Percentiles rank a stretch among this genome's conserved stretches.
phyloP scores from a whole-genome alignment of 73 alveolate species.

The Uronychia setigera region DNA sequence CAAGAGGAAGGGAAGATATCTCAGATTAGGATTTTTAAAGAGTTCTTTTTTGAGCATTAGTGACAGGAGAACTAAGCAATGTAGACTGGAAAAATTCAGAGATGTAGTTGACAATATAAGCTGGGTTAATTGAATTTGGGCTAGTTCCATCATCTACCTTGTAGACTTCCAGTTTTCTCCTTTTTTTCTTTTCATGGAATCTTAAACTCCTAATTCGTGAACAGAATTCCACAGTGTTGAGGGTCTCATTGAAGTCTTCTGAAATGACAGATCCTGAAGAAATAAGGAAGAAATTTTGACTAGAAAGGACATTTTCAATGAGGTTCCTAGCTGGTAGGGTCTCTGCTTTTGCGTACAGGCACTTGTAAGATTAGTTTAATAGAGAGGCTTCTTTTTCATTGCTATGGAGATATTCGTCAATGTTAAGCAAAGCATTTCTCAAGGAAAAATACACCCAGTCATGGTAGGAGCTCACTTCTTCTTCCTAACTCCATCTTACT shows the following conservation, averaged over 20 bases:
- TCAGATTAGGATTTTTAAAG: no score
- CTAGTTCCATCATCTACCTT: neutral
- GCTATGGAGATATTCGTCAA: neutral
- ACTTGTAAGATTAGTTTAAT: neutral
- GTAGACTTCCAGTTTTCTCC: neutral
- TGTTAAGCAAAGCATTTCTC: neutral
- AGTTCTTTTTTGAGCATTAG: no score
- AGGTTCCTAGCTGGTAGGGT: neutral
- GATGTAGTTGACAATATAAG: neutral
- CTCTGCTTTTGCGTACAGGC: neutral
- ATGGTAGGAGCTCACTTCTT: neutral
- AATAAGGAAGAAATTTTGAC: neutral
- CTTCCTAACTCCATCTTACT: neutral
- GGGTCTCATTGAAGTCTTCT: neutral
- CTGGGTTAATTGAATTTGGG: neutral
- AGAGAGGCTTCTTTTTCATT: neutral
- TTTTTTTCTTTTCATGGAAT: neutral
- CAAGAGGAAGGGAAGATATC: no score
- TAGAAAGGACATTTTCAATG: neutral
- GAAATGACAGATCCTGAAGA: neutral
- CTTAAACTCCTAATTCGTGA: neutral
- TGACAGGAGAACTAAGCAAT: no score
- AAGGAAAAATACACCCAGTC: conserved; percentile 1
- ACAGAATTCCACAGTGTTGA: neutral
- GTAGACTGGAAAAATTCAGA: neutral